These are phyloP conservation scores for Pochonia chlamydosporia DNA, from an alignment of 2,329 filamentous ascomycete species.

Conservation along the genomic window DNA sequence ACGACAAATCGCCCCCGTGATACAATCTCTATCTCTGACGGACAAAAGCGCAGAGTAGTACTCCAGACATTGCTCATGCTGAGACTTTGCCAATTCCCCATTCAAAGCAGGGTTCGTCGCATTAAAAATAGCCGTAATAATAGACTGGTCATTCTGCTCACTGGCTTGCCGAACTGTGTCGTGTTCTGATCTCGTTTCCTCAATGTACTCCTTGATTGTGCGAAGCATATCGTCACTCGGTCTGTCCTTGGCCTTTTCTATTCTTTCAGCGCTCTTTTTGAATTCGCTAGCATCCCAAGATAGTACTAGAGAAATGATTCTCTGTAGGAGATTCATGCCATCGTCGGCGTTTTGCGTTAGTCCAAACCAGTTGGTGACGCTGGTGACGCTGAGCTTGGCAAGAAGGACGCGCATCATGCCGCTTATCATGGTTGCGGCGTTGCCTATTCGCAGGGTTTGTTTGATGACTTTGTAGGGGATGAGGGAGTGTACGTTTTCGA, in stretches of 20 bases:
- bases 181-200: constrained; percentile 48
- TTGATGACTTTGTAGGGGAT: constrained; percentile 67
- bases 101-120: constrained; percentile 39
- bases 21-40: constrained; percentile 66
- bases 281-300: constrained; percentile 70
- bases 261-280: constrained; percentile 55
- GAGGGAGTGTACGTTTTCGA: constrained; percentile 64
- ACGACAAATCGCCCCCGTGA: constrained; percentile 61
- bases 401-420: constrained; percentile 67
- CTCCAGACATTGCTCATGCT: constrained; percentile 60
- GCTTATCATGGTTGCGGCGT: constrained; percentile 76
- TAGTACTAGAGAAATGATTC: constrained; percentile 68
- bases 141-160: constrained; percentile 45
- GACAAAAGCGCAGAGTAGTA: constrained; percentile 68
- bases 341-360: constrained; percentile 65
- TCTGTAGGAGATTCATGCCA: constrained; percentile 74
- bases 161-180: constrained; percentile 54
- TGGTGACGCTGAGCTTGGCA: constrained; percentile 70
- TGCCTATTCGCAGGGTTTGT: constrained; percentile 69
- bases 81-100: constrained; percentile 45
- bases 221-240: constrained; percentile 56
- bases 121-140: constrained; percentile 61
- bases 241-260: constrained; percentile 55
- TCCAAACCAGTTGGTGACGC: constrained; percentile 74
- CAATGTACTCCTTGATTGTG: constrained; percentile 53